A percentile compares a stretch with the other conserved stretches of the same genome.
These are phyloP conservation scores for Coniochaeta sp. DNA, from an alignment of 2,329 filamentous ascomycete species.

Conservation along the genomic window DNA sequence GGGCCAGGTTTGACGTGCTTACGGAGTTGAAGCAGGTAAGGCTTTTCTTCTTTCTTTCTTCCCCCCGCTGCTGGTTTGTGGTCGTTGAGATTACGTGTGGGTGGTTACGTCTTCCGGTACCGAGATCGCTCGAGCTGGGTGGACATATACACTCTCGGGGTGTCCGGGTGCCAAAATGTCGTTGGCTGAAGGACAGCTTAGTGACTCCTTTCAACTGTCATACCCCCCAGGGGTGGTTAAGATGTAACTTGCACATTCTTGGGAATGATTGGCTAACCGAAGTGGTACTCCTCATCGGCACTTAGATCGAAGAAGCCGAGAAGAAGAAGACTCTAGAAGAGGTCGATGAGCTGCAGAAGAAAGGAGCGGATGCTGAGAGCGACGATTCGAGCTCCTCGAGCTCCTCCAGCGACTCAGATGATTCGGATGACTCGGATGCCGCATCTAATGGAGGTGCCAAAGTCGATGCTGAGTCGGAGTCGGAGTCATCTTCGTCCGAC, in stretches of 20 bases:
- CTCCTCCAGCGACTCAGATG: background rate
- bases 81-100: background rate
- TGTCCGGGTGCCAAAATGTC: too few species aligned
- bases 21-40: background rate
- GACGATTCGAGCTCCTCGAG: background rate
- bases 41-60: background rate
- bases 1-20: constrained; percentile 11
- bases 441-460: constrained; percentile 15
- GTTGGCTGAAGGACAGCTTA: too few species aligned
- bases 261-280: constrained; percentile 1
- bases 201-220: background rate
- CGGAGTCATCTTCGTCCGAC: constrained; percentile 9
- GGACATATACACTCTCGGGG: too few species aligned
- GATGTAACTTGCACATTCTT: background rate
- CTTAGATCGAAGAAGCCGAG: constrained; percentile 1
- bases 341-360: background rate
- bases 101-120: too few species aligned
- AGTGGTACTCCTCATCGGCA: constrained; percentile 10
- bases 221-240: background rate
- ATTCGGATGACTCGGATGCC: constrained; percentile 20
- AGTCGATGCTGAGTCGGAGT: constrained; percentile 7
- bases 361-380: background rate
- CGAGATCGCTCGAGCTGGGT: constrained; percentile 3
- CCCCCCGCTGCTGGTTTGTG: background rate
- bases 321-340: constrained; percentile 5